A percentile compares a stretch with the other conserved stretches of the same genome.
Conservation (phyloP, 805 yeast genomes). For the Ogataea nakhonphanomensis region DNA sequence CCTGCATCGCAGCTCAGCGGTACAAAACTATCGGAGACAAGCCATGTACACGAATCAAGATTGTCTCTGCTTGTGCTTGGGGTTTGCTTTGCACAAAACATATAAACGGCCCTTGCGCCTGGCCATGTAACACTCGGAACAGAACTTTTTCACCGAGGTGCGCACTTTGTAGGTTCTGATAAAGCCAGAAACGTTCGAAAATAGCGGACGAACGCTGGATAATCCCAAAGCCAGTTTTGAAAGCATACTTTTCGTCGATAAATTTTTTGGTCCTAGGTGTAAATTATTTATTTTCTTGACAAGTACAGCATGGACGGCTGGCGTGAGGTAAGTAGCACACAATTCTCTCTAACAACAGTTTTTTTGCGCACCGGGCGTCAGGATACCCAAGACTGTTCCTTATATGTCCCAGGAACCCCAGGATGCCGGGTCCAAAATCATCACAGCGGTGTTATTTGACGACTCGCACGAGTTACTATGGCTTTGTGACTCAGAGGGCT, state of each 20-base stretch:
- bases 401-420: constrained; percentile 18
- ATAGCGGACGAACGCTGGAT: constrained; percentile 17
- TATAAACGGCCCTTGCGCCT: constrained; percentile 94
- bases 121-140: constrained; percentile 87
- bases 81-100: constrained; percentile 88
- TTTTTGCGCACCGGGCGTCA: constrained; percentile 29
- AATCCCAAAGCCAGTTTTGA: constrained; percentile 28
- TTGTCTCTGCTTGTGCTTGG: constrained; percentile 93
- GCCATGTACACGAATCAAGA: constrained; percentile 38
- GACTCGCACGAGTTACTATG: constrained; percentile 72
- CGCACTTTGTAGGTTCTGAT: constrained; percentile 84
- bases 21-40: no score
- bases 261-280: constrained; percentile 11
- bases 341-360: constrained; percentile 23
- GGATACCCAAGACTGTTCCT: constrained; percentile 24
- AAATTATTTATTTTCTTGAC: not conserved
- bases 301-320: constrained; percentile 43
- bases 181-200: constrained; percentile 17
- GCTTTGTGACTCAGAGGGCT: constrained; percentile 73
- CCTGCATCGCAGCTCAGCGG: no score
- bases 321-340: constrained; percentile 41
- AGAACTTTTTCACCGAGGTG: constrained; percentile 89
- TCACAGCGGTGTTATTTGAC: constrained; percentile 54
- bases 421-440: constrained; percentile 13
- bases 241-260: constrained; percentile 19